Evolutionary conservation across 2,329 filamentous ascomycete species (phyloP).

Genomic region (Westerdykella sp.): DNA sequence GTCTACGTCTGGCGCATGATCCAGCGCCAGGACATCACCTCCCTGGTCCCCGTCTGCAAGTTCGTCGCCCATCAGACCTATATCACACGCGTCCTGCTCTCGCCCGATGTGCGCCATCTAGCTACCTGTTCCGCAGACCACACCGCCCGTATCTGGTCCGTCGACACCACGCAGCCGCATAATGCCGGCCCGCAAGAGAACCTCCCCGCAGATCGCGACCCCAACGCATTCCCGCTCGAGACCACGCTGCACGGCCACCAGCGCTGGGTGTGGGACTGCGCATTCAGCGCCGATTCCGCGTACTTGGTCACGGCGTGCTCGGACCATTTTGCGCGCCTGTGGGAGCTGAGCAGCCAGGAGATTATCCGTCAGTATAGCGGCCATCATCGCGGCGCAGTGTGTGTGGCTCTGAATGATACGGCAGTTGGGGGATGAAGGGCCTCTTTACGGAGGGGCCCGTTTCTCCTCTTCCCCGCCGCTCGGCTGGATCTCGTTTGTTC

Average conservation of each 20-base stretch:
- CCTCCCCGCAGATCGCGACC: conserved; percentile 34
- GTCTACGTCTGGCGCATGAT: conserved; percentile 96
- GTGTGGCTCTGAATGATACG: conserved; percentile 80
- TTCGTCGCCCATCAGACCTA: conserved; percentile 90
- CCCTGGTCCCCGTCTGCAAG: conserved; percentile 77
- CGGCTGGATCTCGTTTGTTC: too few relatives aligned
- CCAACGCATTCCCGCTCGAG: conserved; percentile 67
- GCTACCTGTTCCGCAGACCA: conserved; percentile 93
- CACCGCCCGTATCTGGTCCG: conserved; percentile 93
- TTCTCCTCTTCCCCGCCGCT: too few relatives aligned
- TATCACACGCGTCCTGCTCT: conserved; percentile 85
- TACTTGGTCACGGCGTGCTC: conserved; percentile 91
- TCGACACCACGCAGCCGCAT: conserved; percentile 50
- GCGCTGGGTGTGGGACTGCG: conserved; percentile 96
- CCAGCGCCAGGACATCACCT: conserved; percentile 73
- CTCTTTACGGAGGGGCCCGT: neutral
- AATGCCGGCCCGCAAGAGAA: conserved; percentile 29
- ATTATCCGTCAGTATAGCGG: conserved; percentile 95
- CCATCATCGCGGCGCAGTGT: conserved; percentile 85
- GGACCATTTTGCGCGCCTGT: conserved; percentile 86
- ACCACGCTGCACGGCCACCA: conserved; percentile 86
- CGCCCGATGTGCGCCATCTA: conserved; percentile 87
- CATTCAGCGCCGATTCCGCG: conserved; percentile 86
- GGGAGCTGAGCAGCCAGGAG: conserved; percentile 79
- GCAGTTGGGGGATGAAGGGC: conserved; percentile 30